A percentile compares a stretch with the other conserved stretches of the same genome.
Conservation (phyloP, 1,139 yeast species). For the Groenewaldozyma auringiensis region DNA sequence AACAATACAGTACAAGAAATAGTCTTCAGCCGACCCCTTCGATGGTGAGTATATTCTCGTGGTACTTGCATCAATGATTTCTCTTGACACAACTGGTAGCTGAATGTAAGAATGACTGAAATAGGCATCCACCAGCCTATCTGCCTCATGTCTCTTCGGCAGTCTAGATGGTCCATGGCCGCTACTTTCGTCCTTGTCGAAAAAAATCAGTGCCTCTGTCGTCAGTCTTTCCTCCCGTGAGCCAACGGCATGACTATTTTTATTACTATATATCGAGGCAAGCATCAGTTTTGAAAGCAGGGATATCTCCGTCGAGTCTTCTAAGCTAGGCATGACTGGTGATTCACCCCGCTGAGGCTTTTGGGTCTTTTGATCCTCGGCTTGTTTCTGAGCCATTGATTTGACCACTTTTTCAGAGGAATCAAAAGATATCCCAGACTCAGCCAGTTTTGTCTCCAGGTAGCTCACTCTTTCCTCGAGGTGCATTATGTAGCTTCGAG, state of each 20-base stretch:
- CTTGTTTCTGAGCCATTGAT: background rate
- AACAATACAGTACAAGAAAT: conserved; percentile 1
- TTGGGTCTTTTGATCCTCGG: background rate
- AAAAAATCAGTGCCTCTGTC: background rate
- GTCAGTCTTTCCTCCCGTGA: background rate
- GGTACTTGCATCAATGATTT: background rate
- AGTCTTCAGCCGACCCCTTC: background rate
- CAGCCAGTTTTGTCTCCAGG: background rate
- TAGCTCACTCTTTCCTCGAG: background rate
- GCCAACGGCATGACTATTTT: background rate
- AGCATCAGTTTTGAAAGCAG: conserved; percentile 1
- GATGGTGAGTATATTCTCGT: background rate
- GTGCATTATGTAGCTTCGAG: background rate
- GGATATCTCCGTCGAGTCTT: background rate
- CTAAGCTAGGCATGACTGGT: background rate
- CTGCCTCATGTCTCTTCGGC: conserved; percentile 1
- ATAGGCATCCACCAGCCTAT: conserved; percentile 3
- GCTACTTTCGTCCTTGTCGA: background rate
- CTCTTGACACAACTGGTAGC: conserved; percentile 2
- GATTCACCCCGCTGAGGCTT: background rate
- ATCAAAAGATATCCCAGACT: background rate
- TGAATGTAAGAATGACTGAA: conserved; percentile 4
- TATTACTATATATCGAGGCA: background rate
- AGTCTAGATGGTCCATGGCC: background rate
- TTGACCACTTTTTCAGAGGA: background rate